Conservation (phyloP, 23 red algal genomes). For the Agarophyton chilense region DNA sequence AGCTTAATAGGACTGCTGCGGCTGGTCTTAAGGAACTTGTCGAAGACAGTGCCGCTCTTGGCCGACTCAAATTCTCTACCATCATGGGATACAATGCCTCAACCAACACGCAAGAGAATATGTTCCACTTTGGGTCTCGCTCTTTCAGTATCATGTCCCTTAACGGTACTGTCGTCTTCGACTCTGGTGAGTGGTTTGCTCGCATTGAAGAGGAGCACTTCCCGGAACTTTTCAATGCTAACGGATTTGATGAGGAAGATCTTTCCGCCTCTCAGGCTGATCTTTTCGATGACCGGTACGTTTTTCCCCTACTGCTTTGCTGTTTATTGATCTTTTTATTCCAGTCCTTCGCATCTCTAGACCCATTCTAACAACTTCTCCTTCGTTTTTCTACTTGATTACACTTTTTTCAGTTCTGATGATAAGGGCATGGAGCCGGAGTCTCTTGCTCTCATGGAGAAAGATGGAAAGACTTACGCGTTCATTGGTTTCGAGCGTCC, state of each 20-base stretch:
- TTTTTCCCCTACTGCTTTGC: background rate
- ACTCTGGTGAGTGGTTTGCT: conserved; percentile 80
- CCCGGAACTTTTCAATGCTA: conserved; percentile 77
- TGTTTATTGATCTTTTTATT: background rate
- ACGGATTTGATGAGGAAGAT: conserved; percentile 48
- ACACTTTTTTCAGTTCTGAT: conserved; percentile 34
- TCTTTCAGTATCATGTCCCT: conserved; percentile 71
- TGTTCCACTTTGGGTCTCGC: conserved; percentile 77
- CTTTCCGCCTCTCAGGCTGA: conserved; percentile 30
- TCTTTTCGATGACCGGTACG: conserved; percentile 59
- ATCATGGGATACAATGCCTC: conserved; percentile 60
- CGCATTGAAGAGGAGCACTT: conserved; percentile 60
- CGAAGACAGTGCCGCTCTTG: conserved; percentile 49
- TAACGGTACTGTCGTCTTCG: conserved; percentile 60
- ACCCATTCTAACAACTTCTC: background rate
- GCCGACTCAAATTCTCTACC: conserved; percentile 57
- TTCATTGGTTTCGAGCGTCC: conserved; percentile 61
- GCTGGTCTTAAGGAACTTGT: conserved; percentile 50
- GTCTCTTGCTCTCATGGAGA: conserved; percentile 42
- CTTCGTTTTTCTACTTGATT: background rate
- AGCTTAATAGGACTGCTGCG: conserved; percentile 31
- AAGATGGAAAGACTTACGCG: conserved; percentile 30
- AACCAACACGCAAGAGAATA: conserved; percentile 65
- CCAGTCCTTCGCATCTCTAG: too few species aligned
- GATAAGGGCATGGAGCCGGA: conserved; percentile 76